phyloP scores from a whole-genome alignment of 2,329 filamentous ascomycete species.

The Lecanosticta acicola region DNA sequence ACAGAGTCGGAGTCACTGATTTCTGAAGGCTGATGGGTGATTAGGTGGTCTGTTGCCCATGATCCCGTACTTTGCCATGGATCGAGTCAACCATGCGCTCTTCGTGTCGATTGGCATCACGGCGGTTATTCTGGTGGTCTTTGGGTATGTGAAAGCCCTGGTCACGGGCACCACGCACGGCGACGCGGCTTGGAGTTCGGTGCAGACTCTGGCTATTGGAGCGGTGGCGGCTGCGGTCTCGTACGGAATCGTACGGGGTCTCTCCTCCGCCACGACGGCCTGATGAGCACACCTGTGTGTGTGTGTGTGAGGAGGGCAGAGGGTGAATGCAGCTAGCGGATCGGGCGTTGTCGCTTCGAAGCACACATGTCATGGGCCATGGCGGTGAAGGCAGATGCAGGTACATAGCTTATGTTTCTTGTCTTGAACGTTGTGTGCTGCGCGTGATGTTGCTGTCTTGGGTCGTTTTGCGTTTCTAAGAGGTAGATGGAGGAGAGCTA shows the following conservation, averaged over 20 bases:
- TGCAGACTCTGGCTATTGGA: conserved; percentile 35
- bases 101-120: conserved; percentile 50
- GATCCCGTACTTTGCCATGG: conserved; percentile 47
- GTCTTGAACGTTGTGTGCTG: neutral
- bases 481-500: neutral
- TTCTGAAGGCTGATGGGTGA: neutral
- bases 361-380: too few species aligned
- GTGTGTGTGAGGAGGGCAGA: neutral
- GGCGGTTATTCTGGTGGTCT: conserved; percentile 44
- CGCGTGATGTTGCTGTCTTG: neutral
- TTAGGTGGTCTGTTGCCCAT: conserved; percentile 42
- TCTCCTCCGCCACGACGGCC: conserved; percentile 12
- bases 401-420: neutral
- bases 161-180: conserved; percentile 26
- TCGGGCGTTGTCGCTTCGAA: too few species aligned
- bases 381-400: neutral
- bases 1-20: conserved; percentile 1
- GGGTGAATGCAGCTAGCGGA: neutral
- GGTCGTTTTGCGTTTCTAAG: neutral
- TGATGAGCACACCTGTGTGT: neutral
- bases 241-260: conserved; percentile 37
- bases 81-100: conserved; percentile 38
- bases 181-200: conserved; percentile 28
- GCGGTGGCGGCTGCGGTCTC: conserved; percentile 33
- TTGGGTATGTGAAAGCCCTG: conserved; percentile 47